Conservation (phyloP, 2,329 filamentous ascomycete species). For the Fonsecaea nubica region DNA sequence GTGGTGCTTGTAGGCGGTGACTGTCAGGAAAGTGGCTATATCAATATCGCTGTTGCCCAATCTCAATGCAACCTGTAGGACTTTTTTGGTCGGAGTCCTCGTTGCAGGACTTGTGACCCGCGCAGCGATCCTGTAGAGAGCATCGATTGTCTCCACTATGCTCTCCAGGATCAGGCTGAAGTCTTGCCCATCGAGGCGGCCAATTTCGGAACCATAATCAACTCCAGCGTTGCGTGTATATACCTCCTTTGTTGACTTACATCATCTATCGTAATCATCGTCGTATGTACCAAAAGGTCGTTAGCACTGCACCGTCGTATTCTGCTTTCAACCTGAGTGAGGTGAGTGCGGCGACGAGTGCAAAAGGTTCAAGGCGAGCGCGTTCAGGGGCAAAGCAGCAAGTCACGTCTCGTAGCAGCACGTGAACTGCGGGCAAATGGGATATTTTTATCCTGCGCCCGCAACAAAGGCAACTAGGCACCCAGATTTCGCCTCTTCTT, state of each 20-base stretch:
- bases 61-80: slow-evolving; percentile 11
- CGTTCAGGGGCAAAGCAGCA: no score
- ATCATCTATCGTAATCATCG: background rate
- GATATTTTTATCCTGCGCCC: no score
- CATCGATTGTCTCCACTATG: slow-evolving; percentile 23
- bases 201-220: background rate
- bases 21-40: slow-evolving; percentile 3
- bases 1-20: slow-evolving; percentile 11
- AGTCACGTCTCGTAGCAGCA: background rate
- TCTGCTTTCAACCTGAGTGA: background rate
- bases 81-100: slow-evolving; percentile 27
- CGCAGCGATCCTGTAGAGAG: slow-evolving; percentile 28
- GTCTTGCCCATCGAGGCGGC: background rate
- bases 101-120: slow-evolving; percentile 31
- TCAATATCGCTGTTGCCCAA: slow-evolving; percentile 26
- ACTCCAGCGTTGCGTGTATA: background rate
- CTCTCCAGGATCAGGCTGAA: slow-evolving; percentile 19
- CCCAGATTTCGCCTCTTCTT: slow-evolving; percentile 16
- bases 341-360: no score
- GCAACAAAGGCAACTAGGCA: slow-evolving; percentile 23
- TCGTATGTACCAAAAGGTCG: background rate
- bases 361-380: no score
- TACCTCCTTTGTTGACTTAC: background rate
- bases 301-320: no score
- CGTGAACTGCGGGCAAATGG: background rate